Percentiles rank a stretch among this genome's conserved stretches.
Evolutionary conservation across 2,329 filamentous ascomycete genomes (phyloP).

Genomic region (Pestalotiopsis sp.): DNA sequence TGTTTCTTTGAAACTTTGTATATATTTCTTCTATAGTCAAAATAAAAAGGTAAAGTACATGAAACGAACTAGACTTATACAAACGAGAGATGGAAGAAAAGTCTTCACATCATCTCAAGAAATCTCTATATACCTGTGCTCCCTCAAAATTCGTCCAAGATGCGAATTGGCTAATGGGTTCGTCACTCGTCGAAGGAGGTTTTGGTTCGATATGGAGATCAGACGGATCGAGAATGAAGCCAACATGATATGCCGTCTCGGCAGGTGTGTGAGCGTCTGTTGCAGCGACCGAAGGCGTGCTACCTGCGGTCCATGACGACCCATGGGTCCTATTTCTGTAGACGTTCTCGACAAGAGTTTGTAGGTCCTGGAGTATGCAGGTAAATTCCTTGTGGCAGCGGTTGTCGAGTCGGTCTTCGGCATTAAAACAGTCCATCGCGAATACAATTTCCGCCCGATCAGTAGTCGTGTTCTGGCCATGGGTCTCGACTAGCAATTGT

Average conservation of each 20-base stretch:
- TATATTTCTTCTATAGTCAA: too few relatives aligned
- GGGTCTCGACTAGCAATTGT: slow-evolving; percentile 40
- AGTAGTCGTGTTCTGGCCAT: slow-evolving; percentile 26
- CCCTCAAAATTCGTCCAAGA: slow-evolving; percentile 16
- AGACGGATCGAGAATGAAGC: slow-evolving; percentile 16
- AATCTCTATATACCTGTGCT: slow-evolving; percentile 10
- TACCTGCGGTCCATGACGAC: background rate
- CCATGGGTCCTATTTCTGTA: slow-evolving; percentile 7
- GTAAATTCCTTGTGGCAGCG: slow-evolving; percentile 41
- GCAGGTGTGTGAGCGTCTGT: background rate
- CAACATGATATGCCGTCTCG: slow-evolving; percentile 17
- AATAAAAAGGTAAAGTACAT: too few relatives aligned
- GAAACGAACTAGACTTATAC: too few relatives aligned
- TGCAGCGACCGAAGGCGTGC: background rate
- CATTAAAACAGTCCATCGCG: slow-evolving; percentile 43
- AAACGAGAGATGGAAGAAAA: too few relatives aligned
- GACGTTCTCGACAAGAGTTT: slow-evolving; percentile 37
- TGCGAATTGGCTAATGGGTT: slow-evolving; percentile 8
- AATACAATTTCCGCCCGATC: slow-evolving; percentile 36
- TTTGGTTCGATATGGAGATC: background rate
- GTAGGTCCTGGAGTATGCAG: slow-evolving; percentile 40
- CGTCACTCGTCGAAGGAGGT: background rate
- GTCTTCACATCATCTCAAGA: background rate
- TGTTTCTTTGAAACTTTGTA: too few relatives aligned
- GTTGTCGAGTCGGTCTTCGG: slow-evolving; percentile 39